A percentile compares a stretch with the other conserved stretches of the same genome.
phyloP scores from a whole-genome alignment of 805 yeast genomes.

The Diddensiella transvaalensis region DNA sequence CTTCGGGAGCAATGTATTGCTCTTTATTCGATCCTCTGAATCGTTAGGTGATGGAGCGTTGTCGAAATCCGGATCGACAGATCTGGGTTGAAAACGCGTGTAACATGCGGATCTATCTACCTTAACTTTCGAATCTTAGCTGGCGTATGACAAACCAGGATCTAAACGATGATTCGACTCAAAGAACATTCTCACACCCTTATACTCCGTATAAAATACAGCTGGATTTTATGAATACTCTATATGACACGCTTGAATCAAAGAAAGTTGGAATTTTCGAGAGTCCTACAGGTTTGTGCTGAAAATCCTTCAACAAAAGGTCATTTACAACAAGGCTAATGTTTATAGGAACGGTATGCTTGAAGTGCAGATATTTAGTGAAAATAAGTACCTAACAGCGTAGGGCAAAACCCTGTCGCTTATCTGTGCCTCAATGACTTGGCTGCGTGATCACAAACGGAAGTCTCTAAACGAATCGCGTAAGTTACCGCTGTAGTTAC shows the following conservation, averaged over 20 bases:
- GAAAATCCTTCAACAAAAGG: too few relatives aligned
- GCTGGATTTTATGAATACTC: constrained; percentile 64
- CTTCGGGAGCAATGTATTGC: too few relatives aligned
- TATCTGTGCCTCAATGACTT: constrained; percentile 79
- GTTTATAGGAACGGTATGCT: not conserved
- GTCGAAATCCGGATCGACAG: not conserved
- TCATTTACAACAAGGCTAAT: too few relatives aligned
- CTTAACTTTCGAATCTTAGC: not conserved
- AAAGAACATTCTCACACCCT: constrained; percentile 61
- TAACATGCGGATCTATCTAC: not conserved
- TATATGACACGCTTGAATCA: constrained; percentile 57
- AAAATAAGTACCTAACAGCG: not conserved
- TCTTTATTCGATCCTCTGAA: too few relatives aligned
- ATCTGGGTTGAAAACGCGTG: too few relatives aligned
- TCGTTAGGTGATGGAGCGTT: not conserved
- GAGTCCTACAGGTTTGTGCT: constrained; percentile 90
- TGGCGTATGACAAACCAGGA: not conserved
- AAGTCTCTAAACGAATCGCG: constrained; percentile 14
- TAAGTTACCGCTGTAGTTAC: too few relatives aligned
- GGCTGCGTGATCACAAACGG: constrained; percentile 60
- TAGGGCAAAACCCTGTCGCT: constrained; percentile 74
- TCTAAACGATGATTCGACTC: not conserved
- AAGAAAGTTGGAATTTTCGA: constrained; percentile 77
- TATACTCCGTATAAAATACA: constrained; percentile 79
- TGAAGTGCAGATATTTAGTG: not conserved